Evolutionary conservation across 2,329 filamentous ascomycete species (phyloP).

Genomic region (Aspergillus melleus): DNA sequence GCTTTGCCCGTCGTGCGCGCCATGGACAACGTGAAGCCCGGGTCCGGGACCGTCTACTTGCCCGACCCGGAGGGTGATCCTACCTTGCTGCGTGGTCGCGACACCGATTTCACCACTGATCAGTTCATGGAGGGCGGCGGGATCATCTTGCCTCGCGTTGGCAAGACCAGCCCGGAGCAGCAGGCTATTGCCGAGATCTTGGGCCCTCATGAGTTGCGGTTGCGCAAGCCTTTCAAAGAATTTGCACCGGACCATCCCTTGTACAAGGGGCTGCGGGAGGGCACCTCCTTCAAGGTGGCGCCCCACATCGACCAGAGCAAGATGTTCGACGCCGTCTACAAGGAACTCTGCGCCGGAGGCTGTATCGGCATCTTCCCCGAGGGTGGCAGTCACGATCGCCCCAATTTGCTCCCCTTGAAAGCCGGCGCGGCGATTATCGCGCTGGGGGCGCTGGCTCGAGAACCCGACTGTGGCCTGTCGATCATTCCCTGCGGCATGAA

Average conservation of each 20-base stretch:
- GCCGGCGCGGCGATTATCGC: conserved; percentile 98
- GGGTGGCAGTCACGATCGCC: conserved; percentile 91
- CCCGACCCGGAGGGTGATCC: conserved; percentile 85
- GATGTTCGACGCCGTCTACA: conserved; percentile 94
- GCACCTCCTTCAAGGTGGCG: conserved; percentile 81
- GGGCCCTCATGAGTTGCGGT: conserved; percentile 73
- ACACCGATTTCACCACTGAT: conserved; percentile 75
- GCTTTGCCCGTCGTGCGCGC: conserved; percentile 88
- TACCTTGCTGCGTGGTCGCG: conserved; percentile 74
- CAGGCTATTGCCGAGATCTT: conserved; percentile 81
- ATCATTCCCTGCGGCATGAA: conserved; percentile 99
- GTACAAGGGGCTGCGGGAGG: conserved; percentile 69
- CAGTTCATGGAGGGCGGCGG: conserved; percentile 77
- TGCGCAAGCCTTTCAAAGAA: conserved; percentile 83
- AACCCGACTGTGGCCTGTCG: conserved; percentile 83
- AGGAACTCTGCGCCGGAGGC: conserved; percentile 75
- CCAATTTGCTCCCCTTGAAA: conserved; percentile 87
- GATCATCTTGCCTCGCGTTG: conserved; percentile 80
- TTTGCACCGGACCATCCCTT: conserved; percentile 61
- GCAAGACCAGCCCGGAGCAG: conserved; percentile 71
- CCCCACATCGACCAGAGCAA: conserved; percentile 92
- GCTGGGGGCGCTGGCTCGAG: conserved; percentile 79
- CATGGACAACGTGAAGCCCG: conserved; percentile 82
- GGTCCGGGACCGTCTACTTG: conserved; percentile 77
- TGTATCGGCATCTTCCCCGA: conserved; percentile 97